Base-by-base conservation (phyloP, 345 rosid genomes). In the Populus euphratica region DNA sequence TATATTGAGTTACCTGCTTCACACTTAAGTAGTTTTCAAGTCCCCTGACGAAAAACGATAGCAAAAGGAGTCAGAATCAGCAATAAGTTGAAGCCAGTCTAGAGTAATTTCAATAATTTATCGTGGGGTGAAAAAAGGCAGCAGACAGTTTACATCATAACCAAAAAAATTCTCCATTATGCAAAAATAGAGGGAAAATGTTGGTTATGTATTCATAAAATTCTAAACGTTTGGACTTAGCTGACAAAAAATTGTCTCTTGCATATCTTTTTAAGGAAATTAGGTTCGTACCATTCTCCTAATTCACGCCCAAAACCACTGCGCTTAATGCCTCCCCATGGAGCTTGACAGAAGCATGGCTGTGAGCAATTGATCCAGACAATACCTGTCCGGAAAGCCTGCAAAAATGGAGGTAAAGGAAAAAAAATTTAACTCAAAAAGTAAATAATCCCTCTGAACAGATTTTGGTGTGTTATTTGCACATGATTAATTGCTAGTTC, bases 361-460 rank as follows among this genome's bases (percentile, higher is more conserved):
- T 94, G 99, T 36, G 99, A 94, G 84, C 99, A 96, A 82, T 96
- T 96, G 81, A 96, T 69, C 98, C 99, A 96, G 68, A 96, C 98
- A 41, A 92, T 78, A 27, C 98, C 98, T 1, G 98, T 86, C 73
- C 87, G 87, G 23, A 96, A 77, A 67, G 94, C 89, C 99, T 96
- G 88, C 77, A 82, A 41, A 77, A 64, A 27, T 66, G 47, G 72
- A 20, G 17, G 69, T 20, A 33, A 59, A 3, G 76, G 29, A 65
- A 69, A 31, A 76, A 50, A 50, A 73, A 33, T 0, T 67, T 61
- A 77, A 47, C 49, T 31, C 38, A 62, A 20, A 61, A 75, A 50
- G 33, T n/a, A 64, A 33, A 20, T 38, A 14, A 41, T 7, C 67
- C 21, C 14, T 39, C 47, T 11, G 5, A 35, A 50, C 38, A 67